Base-by-base conservation (phyloP, 2,329 filamentous ascomycete genomes). In the Calonectria multiphialidica region DNA sequence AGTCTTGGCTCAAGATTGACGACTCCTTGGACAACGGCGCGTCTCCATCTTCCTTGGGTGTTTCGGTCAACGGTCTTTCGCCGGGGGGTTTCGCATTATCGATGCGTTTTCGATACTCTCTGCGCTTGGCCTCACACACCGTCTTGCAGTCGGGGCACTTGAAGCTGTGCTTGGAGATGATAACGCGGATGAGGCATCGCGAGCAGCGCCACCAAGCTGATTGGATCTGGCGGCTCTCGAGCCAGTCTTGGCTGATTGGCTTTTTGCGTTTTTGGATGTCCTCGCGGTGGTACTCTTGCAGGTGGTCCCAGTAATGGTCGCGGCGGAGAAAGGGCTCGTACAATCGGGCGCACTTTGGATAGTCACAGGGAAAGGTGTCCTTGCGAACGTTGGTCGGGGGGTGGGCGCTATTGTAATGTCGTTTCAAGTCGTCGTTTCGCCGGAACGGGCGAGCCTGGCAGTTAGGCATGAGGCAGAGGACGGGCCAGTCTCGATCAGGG, bases 271-370 rank as follows among this genome's bases (percentile, higher is more conserved):
- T 87, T 75, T 84, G 82, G 28, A 90, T 84, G 71, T 90, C 88
- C 77, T 91, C 89, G 66, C 83, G 83, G 83, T 91, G 89, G 73
- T 83, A 89, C 47, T 88, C 86, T 40, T 89, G 86, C 49, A 90
- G 84, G 78, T 91, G 90, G 68, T 90, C 88, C 45, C 89, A 84
- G 77, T 86, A 89, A 80, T 91, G 90, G 74, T 91, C 90, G 25
- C 87, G 85, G 30, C 90, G 86, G 74, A 84, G 83, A 76, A 91
- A 91, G 1, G 88, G 86, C 2, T 84, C 81, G 6, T 78, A 77
- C 30, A 80, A 81, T 9, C 89, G 86, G 35, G 79, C 68, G 77
- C 89, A 91, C 63, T 79, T 83, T 21, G 81, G 78, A 75, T 90
- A 90, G 83, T 91, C 89, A 80, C 89, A 91, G 23, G 77, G 80